Evolutionary conservation across 257 asterid genomes (phyloP), one percentile per base, ranked within the genome.

Genomic region (Solanum medicagineum): DNA sequence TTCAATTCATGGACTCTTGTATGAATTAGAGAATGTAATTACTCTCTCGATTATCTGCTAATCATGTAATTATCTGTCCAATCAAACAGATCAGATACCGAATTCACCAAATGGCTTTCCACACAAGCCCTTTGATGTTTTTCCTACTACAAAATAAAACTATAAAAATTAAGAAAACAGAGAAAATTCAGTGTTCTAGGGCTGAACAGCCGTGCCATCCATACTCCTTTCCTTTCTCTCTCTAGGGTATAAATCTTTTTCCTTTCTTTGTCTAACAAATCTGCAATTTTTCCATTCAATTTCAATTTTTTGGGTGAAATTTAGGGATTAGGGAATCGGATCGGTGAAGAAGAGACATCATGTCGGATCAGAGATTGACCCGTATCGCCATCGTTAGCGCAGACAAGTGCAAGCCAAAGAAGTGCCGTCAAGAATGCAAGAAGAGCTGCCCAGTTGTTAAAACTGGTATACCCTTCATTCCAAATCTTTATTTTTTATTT

Each of bases 371-470:
- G 94, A 91, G 90, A 84, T 88, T 95, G 92, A 95, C 99, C 56
- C 99, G 98, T 93, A 94, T 97, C 26, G 98, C 99, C 60, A 95
- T 97, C 6, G 98, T 97, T 87, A 94, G 97, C 84, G 91, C 98
- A 84, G 98, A 97, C 84, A 95, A 92, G 94, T 97, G 99, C 89
- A 97, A 95, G 91, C 99, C 99, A 47, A 97, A 95, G 85, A 97
- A 95, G 89, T 95, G 98, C 89, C 93, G 98, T 3, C 99, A 95
- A 91, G 98, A 97, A 87, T 97, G 99, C 92, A 97, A 97, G 90
- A 97, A 97, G 92, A 95, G 98, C 68, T 97, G 98, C 85, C 99
- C 99, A 40, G 99, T 97, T 83, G 99, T 97, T 83, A 97, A 91
- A 92, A 97, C 99, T 42, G 98, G 99, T 92, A 60, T 0, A 11